A percentile compares a stretch with the other conserved stretches of the same genome.
phyloP scores from a whole-genome alignment of 768 basidiomycete genomes.

The Xerocomus brunneocitrinus region DNA sequence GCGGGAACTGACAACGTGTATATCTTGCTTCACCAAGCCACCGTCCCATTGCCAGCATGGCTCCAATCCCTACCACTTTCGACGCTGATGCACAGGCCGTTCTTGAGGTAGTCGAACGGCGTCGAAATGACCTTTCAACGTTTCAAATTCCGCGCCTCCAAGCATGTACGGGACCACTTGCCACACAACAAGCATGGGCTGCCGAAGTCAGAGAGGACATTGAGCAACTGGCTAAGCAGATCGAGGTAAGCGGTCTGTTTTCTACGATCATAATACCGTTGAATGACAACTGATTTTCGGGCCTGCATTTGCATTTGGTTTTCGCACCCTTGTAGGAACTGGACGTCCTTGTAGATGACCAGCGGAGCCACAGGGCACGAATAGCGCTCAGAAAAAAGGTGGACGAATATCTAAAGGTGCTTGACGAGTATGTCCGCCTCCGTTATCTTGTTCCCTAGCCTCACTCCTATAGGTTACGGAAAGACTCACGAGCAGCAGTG shows the following conservation, averaged over 20 bases:
- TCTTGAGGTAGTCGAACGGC: slow-evolving; percentile 50
- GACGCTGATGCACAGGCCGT: slow-evolving; percentile 47
- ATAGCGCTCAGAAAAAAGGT: slow-evolving; percentile 47
- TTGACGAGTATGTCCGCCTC: slow-evolving; percentile 48
- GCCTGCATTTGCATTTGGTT: background rate
- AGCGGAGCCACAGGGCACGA: slow-evolving; percentile 51
- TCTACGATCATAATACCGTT: background rate
- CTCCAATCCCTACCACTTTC: slow-evolving; percentile 55
- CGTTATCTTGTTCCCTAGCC: background rate
- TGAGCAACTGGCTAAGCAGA: slow-evolving; percentile 50
- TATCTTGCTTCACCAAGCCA: background rate
- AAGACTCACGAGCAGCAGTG: slow-evolving; percentile 62
- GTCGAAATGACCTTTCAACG: slow-evolving; percentile 56
- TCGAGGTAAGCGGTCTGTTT: slow-evolving; percentile 52
- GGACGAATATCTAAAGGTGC: slow-evolving; percentile 40
- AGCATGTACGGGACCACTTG: slow-evolving; percentile 62
- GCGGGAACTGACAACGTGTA: background rate
- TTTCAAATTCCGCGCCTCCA: slow-evolving; percentile 75
- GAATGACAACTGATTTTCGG: background rate
- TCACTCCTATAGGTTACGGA: slow-evolving; percentile 44
- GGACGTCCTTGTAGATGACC: slow-evolving; percentile 69
- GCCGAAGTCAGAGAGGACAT: slow-evolving; percentile 77
- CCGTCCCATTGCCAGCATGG: slow-evolving; percentile 38
- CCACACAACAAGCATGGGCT: slow-evolving; percentile 66
- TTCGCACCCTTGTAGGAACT: slow-evolving; percentile 43